phyloP scores from a whole-genome alignment of 2,329 filamentous ascomycete genomes.

The Aureobasidium sp. region DNA sequence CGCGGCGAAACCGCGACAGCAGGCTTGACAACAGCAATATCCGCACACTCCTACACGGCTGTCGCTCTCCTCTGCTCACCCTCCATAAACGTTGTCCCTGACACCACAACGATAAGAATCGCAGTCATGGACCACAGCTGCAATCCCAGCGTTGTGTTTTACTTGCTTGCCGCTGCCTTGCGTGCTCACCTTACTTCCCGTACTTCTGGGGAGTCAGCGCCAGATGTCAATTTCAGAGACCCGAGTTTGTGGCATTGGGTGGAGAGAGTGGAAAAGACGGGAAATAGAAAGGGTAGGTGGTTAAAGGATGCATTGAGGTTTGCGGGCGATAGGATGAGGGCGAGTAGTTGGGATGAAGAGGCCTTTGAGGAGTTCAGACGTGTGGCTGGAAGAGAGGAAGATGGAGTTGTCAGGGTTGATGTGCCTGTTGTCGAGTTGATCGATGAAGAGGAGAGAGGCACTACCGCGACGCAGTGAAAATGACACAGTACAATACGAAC shows the following conservation, averaged over 20 bases:
- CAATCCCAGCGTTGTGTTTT: conserved; percentile 24
- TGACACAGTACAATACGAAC: neutral
- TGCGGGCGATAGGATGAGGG: neutral
- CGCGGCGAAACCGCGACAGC: conserved; percentile 24
- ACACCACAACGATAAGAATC: conserved; percentile 24
- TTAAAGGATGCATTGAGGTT: conserved; percentile 24
- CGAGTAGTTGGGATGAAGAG: neutral
- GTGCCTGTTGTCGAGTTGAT: conserved; percentile 1
- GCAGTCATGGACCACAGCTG: conserved; percentile 30
- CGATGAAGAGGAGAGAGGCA: neutral
- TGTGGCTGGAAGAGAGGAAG: conserved; percentile 6
- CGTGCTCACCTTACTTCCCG: conserved; percentile 12
- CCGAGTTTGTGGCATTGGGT: conserved; percentile 30
- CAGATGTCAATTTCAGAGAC: conserved; percentile 28
- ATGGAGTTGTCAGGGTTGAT: conserved; percentile 15
- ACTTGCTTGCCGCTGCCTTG: conserved; percentile 19
- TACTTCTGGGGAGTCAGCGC: neutral
- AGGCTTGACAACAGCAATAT: conserved; percentile 26
- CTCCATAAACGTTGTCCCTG: conserved; percentile 20
- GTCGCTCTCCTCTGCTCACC: conserved; percentile 22
- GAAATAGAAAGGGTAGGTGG: conserved; percentile 26
- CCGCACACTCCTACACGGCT: conserved; percentile 19
- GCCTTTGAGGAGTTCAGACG: conserved; percentile 11
- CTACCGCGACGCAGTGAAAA: neutral
- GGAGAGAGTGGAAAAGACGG: conserved; percentile 22